These are phyloP conservation scores for Aspergillus hiratsukae DNA, from an alignment of 2,329 filamentous ascomycete genomes.

Conservation along the genomic window DNA sequence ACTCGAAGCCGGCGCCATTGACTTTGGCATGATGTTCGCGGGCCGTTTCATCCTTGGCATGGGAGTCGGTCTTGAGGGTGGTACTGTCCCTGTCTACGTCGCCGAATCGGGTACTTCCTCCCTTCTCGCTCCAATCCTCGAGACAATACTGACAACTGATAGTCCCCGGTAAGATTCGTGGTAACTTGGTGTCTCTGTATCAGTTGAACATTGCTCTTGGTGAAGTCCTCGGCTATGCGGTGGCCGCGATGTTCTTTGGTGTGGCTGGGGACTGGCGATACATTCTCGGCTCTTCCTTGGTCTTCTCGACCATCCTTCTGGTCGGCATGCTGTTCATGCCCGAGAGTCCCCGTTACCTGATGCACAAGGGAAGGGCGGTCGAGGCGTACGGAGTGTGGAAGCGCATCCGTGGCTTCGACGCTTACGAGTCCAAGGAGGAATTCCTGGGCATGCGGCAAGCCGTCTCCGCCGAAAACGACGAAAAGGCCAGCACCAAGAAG, in stretches of 20 bases:
- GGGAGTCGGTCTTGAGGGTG: conserved; percentile 68
- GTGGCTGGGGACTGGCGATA: conserved; percentile 68
- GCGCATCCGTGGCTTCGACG: conserved; percentile 60
- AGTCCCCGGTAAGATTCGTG: conserved; percentile 62
- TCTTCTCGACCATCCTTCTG: conserved; percentile 63
- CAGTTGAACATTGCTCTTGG: conserved; percentile 73
- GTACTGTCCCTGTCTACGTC: conserved; percentile 70
- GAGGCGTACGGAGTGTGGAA: conserved; percentile 68
- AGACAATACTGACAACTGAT: conserved; percentile 18
- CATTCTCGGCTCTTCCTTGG: conserved; percentile 66
- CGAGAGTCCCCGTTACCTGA: conserved; percentile 63
- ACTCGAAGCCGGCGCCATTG: conserved; percentile 63
- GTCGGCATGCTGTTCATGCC: conserved; percentile 67
- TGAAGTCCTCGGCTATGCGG: conserved; percentile 68
- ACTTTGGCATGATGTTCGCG: conserved; percentile 67
- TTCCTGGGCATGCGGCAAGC: conserved; percentile 68
- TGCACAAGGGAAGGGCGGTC: conserved; percentile 60
- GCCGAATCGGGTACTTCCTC: conserved; percentile 49
- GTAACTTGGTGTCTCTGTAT: conserved; percentile 69
- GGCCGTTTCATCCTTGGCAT: conserved; percentile 65
- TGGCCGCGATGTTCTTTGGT: conserved; percentile 68
- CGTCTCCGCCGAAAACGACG: conserved; percentile 54
- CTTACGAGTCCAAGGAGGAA: conserved; percentile 59
- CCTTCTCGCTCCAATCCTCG: not conserved
- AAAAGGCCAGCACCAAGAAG: conserved; percentile 50